Evolutionary conservation across 371 early-diverging fungal species (phyloP), one percentile per base, ranked within the genome.

Genomic region (Mortierella sp.): DNA sequence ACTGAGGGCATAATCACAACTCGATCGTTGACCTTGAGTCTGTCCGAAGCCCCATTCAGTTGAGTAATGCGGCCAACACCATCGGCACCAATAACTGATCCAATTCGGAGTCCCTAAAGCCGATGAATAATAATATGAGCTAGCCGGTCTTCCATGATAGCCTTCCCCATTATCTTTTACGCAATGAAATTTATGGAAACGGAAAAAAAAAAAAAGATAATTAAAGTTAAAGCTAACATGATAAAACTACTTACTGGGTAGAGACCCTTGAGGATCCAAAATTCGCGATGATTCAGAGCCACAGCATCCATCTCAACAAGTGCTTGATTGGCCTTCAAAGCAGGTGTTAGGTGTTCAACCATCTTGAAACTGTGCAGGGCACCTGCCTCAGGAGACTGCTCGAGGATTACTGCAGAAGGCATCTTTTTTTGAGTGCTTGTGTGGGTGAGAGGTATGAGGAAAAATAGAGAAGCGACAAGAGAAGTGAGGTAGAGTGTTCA

Each of bases 251-350:
- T 28, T 23, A 56, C 43, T 44, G 19, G 18, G 25, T 45, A 67
- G 23, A 15, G 43, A n/a, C 53, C 53, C 28, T 52, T 52, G 30
- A 62, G 62, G 52, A 51, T 62, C 62, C 53, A 62, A 37, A 52
- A 12, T 12, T 55, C 60, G 47, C 90, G 85, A 67, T 90, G 90
- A 62, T 92, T 92, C 28, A 90, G 72, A 6, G 91, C 84, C 45
- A 88, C 88, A 0, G 90, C 89, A 45, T 85, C 82, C 62, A 90
- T 66, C 45, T 81, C 80, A 9, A 91, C 82, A 15, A 87, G 70
- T 5, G 85, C 81, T 65, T 86, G 81, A 30, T 67, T 75, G 15
- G 70, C 48, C 3, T 58, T 16, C 7, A 62, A 44, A 9, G 45
- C 68, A 4, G 76, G 72, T 1, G 5, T 1, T 26, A 9, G 37